phyloP scores from a whole-genome alignment of 345 rosid species.

The Eucalyptus cloeziana region DNA sequence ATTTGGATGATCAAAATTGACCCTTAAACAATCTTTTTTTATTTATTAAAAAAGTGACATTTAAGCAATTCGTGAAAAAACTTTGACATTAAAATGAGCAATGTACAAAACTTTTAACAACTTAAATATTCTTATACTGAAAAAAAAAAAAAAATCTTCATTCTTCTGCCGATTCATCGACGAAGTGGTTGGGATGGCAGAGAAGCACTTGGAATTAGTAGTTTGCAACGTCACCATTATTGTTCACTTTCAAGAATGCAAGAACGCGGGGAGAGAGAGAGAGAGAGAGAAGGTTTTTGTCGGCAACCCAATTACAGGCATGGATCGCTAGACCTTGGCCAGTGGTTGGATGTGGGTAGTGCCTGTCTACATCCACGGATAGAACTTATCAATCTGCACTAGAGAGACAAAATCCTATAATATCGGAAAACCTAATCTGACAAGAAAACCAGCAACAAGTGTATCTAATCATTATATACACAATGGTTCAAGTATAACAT shows the following conservation, averaged over 20 bases:
- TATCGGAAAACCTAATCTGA: background rate
- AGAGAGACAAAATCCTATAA: background rate
- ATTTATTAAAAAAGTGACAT: too few species aligned
- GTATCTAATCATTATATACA: background rate
- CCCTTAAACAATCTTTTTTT: background rate
- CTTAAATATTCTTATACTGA: too few species aligned
- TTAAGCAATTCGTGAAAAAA: rapidly evolving
- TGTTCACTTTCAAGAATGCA: background rate
- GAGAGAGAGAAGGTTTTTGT: background rate
- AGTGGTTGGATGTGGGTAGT: background rate
- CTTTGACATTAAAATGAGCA: rapidly evolving
- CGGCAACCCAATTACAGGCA: background rate
- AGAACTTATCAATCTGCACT: background rate
- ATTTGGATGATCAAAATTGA: rapidly evolving
- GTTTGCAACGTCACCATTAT: background rate
- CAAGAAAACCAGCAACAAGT: background rate
- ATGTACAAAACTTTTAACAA: too few species aligned
- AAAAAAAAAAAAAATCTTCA: background rate
- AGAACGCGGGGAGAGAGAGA: background rate
- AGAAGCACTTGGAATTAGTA: background rate
- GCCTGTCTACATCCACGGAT: background rate
- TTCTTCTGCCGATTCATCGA: background rate
- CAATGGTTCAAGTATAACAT: background rate
- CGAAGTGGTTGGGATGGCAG: background rate
- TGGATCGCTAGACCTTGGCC: background rate